Evolutionary conservation across 164 flowering plant genomes (phyloP), one percentile per base, ranked within the genome.

Genomic region (Vitis rotundifolia): DNA sequence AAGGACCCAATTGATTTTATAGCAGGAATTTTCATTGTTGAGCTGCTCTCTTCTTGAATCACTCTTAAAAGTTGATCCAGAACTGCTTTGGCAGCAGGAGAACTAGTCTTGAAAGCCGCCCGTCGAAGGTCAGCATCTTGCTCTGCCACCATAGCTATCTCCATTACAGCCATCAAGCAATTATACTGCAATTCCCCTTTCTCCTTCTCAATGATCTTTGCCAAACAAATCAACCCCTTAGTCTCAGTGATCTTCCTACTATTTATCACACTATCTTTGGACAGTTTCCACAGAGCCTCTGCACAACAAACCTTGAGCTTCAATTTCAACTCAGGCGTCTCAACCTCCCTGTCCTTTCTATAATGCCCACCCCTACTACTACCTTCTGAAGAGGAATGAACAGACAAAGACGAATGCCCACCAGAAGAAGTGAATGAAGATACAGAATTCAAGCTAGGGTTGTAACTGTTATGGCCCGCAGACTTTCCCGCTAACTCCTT

Each of bases 131-230:
- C 83, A 13, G 78, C n/a, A 69, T 76, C 59, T 31, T 47, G 49
- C 53, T 82, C 81, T 3, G 86, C 86, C 47, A 78, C 83, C 0
- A 74, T 77, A 0, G 83, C 76, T 0, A 82, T 75, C 75, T 82
- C 83, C 80, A 71, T 76, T 6, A 82, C 54, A 0, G 85, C 64
- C 82, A 76, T 74, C 61, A 74, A 58, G 12, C 78, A 82, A 61
- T 82, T 82, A 19, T 52, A 55, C 64, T 67, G 77, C 69, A 80
- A 67, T 2, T 76, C 80, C 22, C 69, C 81, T 9, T 1, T 49
- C 48, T 74, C 83, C 18, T 50, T 70, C 75, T 82, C 86, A 29
- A 82, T 61, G 13, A 80, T 68, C 68, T 72, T 74, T 0, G 86
- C 81, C 55, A 82, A 73, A 69, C 86, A 80, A 49, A 80, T 66